Evolutionary conservation across 768 basidiomycete species (phyloP), one percentile per base, ranked within the genome.

Genomic region (Calocera cornea): DNA sequence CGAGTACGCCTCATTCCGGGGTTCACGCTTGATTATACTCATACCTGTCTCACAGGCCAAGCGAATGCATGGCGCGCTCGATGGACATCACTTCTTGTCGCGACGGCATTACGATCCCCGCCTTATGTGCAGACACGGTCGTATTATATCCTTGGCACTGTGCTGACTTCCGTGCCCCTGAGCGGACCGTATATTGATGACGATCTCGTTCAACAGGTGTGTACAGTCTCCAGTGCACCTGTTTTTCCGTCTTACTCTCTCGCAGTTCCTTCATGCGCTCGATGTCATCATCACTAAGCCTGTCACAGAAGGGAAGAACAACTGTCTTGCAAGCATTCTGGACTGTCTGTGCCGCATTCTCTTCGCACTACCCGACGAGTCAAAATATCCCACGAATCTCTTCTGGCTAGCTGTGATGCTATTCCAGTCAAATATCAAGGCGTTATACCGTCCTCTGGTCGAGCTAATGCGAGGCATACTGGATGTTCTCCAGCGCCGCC

Each of bases 361-460:
- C 2, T 88, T 88, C 11, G 86, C 85, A 3, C 80, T 94, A 12
- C 78, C 83, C 0, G 79, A 81, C 36, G 82, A 84, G 40, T 92
- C 89, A 36, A 81, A 90, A 66, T 94, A 92, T 74, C 78, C 89
- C 5, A 77, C 81, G 24, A 83, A 84, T 65, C 79, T 95, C 24
- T 92, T 95, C 77, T 97, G 94, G 94, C 79, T 95, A 7, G 90
- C 88, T 1, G 86, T 95, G 29, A 87, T 88, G 34, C 81, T 95
- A 24, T 81, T 95, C 19, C 86, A 95, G 76, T 85, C 87, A 86
- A 87, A 54, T 85, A 90, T 71, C 80, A 86, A 64, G 82, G 72
- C 2, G 83, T 65, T 82, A 90, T 75, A 88, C 87, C 71, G 74
- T 82, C 63, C 85, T 88, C 90, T 1, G 81, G 86, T 63, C 77